phyloP scores from a whole-genome alignment of 2,329 filamentous ascomycete genomes.

The Colletotrichum tamarilloi region DNA sequence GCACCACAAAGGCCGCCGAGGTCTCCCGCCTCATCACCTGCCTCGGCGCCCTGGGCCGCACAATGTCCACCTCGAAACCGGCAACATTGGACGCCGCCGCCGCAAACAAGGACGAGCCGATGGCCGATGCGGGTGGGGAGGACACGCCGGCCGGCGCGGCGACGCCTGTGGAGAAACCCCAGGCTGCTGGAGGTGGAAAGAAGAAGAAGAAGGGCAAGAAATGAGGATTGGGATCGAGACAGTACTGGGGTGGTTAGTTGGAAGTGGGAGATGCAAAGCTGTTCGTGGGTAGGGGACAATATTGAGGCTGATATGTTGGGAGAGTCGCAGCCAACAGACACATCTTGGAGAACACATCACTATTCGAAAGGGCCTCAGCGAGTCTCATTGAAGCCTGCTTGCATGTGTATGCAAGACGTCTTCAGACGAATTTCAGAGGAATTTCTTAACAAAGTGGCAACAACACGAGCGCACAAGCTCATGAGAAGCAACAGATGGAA shows the following conservation, averaged over 20 bases:
- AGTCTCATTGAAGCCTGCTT: background rate
- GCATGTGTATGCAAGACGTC: background rate
- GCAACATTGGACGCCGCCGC: constrained; percentile 56
- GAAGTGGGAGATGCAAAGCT: background rate
- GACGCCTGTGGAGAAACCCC: constrained; percentile 41
- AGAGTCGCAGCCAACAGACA: background rate
- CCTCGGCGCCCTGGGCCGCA: constrained; percentile 79
- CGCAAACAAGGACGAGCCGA: constrained; percentile 49
- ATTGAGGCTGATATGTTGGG: background rate
- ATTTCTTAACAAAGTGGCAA: background rate
- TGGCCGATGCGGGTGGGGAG: constrained; percentile 49
- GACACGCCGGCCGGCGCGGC: constrained; percentile 41
- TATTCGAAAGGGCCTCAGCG: background rate
- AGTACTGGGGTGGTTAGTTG: background rate
- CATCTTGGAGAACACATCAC: background rate
- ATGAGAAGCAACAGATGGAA: background rate
- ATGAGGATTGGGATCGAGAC: constrained; percentile 50
- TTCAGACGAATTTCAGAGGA: background rate
- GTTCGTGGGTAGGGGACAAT: background rate
- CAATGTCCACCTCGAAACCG: constrained; percentile 59
- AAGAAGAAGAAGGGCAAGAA: constrained; percentile 81
- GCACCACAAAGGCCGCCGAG: constrained; percentile 90
- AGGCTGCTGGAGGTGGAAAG: constrained; percentile 54
- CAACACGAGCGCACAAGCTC: background rate
- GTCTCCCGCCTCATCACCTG: constrained; percentile 84